phyloP scores from a whole-genome alignment of 2,329 filamentous ascomycete genomes.

The Lomentospora prolificans region DNA sequence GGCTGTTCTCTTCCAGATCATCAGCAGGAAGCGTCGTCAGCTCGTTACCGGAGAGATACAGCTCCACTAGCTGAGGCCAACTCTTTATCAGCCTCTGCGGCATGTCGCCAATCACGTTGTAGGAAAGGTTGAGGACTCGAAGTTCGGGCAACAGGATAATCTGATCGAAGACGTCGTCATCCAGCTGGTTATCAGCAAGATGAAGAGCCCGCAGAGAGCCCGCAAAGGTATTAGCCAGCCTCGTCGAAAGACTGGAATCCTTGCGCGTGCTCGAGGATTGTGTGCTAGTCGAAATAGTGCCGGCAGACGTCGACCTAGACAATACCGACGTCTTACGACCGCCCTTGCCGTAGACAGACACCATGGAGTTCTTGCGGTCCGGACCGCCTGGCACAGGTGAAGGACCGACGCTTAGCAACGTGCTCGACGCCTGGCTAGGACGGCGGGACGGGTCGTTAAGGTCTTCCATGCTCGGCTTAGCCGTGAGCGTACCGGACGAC shows the following conservation, averaged over 20 bases:
- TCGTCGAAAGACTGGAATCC: constrained; percentile 77
- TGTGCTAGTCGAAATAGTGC: constrained; percentile 38
- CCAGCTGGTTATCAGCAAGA: constrained; percentile 85
- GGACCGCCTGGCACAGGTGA: constrained; percentile 52
- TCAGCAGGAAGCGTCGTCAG: constrained; percentile 85
- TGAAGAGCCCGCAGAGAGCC: constrained; percentile 75
- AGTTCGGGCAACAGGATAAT: constrained; percentile 74
- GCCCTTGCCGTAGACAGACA: constrained; percentile 68
- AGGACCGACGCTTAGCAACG: constrained; percentile 63
- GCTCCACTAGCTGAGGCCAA: constrained; percentile 82
- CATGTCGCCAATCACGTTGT: constrained; percentile 83
- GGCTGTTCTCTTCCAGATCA: constrained; percentile 81
- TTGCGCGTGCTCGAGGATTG: constrained; percentile 56
- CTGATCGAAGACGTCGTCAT: constrained; percentile 93
- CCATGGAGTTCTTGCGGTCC: constrained; percentile 73
- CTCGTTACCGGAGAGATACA: constrained; percentile 93
- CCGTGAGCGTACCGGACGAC: constrained; percentile 34
- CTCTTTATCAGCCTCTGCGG: constrained; percentile 78
- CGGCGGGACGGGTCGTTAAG: constrained; percentile 54
- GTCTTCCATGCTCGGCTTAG: constrained; percentile 69
- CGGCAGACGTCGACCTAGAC: constrained; percentile 48
- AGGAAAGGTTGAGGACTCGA: constrained; percentile 83
- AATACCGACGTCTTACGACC: constrained; percentile 79
- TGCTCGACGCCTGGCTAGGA: constrained; percentile 76
- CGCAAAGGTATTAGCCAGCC: constrained; percentile 77